Evolutionary conservation across 139 green algal genomes (phyloP), one percentile per base, ranked within the genome.

Genomic region (Tetratostichococcus sp.): DNA sequence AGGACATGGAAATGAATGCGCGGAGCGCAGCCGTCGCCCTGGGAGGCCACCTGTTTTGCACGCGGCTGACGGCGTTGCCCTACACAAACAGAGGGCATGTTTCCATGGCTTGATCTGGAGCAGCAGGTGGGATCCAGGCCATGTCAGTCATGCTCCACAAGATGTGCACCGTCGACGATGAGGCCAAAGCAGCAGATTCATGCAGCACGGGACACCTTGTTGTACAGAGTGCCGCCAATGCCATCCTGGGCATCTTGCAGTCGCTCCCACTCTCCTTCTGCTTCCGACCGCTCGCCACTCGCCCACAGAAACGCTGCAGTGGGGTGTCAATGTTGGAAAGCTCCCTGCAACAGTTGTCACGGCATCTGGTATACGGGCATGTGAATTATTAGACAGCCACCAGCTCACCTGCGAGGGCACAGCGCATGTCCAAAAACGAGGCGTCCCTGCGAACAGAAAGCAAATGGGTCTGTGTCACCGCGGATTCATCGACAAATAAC

Each of bases 351-450:
- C n/a, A n/a, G n/a, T n/a, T n/a, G n/a, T n/a, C n/a, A n/a, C n/a
- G n/a, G n/a, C n/a, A n/a, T n/a, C n/a, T n/a, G n/a, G 39, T 50
- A 11, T 50, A 50, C 39, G 11, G 39, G 8, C 6, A 50, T 50
- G 8, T 21, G 11, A 11, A 11, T 21, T 50, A 50, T 21, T 50
- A 50, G 50, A n/a, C 11, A 62, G 50, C 2, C 19, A 2, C 14
- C 17, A 26, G 11, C 17, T 62, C n/a, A 62, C 50, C 50, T 62
- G 50, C 71, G 66, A 87, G 76, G 16, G 83, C 85, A 22, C 68
- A 76, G 4, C 75, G 74, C 67, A 82, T 80, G 75, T 90, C 85
- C 39, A 90, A 32, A 59, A 88, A 90, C 11, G 65, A 35, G 35
- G 83, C 67, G 58, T 90, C 85, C 30, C 62, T 71, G 50, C 19